A percentile compares a stretch with the other conserved stretches of the same genome.
Evolutionary conservation across 1,284 basidiomycete genomes (phyloP).

Genomic region (Inonotus obliquus): DNA sequence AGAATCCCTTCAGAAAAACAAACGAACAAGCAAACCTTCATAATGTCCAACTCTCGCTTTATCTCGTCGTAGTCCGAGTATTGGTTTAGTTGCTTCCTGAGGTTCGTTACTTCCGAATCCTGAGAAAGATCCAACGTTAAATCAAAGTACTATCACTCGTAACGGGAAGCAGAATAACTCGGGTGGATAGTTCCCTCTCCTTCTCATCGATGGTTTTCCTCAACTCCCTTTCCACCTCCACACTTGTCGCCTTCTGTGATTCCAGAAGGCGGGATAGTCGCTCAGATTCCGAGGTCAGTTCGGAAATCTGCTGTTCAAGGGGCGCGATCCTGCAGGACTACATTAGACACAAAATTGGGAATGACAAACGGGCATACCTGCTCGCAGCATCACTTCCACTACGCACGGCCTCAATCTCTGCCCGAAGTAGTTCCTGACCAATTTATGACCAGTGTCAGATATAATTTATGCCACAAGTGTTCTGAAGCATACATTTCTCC

Average conservation of each 20-base stretch:
- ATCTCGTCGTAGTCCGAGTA: conserved; percentile 91
- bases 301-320: conserved; percentile 67
- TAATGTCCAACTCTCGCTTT: conserved; percentile 92
- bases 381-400: conserved; percentile 76
- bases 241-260: conserved; percentile 54
- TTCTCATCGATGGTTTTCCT: conserved; percentile 60
- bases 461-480: not conserved
- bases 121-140: conserved; percentile 23
- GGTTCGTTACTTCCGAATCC: conserved; percentile 59
- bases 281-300: conserved; percentile 71
- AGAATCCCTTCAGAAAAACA: not conserved
- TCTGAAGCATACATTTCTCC: conserved; percentile 68
- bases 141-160: not conserved
- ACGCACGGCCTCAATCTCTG: conserved; percentile 87
- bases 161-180: conserved; percentile 35
- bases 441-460: not conserved
- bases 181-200: conserved; percentile 53
- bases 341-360: conserved; percentile 1
- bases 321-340: conserved; percentile 51
- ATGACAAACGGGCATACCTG: conserved; percentile 40
- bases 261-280: conserved; percentile 68
- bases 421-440: conserved; percentile 79
- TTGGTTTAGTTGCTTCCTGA: conserved; percentile 65
- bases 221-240: conserved; percentile 44
- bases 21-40: conserved; percentile 65